Conservation (phyloP, 2,329 filamentous ascomycete species). For the Cordyceps cateniannulata region DNA sequence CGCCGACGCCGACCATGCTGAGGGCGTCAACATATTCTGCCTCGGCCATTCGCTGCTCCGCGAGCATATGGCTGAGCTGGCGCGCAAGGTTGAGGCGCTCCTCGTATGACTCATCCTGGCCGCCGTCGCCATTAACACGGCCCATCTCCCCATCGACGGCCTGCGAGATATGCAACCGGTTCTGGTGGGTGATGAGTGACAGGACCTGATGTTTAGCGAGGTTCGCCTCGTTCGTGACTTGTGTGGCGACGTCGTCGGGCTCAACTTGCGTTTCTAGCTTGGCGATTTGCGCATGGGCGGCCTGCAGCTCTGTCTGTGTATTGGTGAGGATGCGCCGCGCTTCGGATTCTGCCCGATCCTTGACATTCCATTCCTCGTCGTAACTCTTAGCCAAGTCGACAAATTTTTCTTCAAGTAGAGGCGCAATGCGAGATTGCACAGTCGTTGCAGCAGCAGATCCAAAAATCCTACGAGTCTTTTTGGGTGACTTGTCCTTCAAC, state of each 20-base stretch:
- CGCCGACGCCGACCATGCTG: constrained; percentile 61
- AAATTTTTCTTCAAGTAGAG: constrained; percentile 65
- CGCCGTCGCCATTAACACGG: constrained; percentile 42
- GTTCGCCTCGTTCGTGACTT: constrained; percentile 46
- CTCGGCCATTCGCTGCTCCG: constrained; percentile 57
- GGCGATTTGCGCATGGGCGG: constrained; percentile 51
- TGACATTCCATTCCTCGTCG: constrained; percentile 69
- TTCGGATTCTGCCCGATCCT: constrained; percentile 62
- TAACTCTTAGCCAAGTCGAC: constrained; percentile 63
- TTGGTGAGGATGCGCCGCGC: constrained; percentile 59
- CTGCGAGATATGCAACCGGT: constrained; percentile 45
- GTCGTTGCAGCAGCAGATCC: constrained; percentile 61
- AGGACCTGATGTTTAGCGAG: constrained; percentile 41
- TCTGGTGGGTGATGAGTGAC: constrained; percentile 46
- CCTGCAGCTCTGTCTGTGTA: constrained; percentile 60
- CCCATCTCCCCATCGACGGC: constrained; percentile 44
- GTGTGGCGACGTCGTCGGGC: constrained; percentile 45
- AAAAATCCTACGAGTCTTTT: constrained; percentile 37
- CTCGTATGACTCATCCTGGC: constrained; percentile 39
- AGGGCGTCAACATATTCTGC: constrained; percentile 62
- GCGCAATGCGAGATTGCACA: constrained; percentile 62
- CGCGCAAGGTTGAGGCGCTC: constrained; percentile 52
- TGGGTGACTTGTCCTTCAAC: constrained; percentile 34
- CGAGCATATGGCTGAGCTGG: constrained; percentile 49
- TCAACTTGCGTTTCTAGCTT: constrained; percentile 52